A percentile compares a stretch with the other conserved stretches of the same genome.
Conservation (phyloP, 495 filamentous ascomycete genomes). For the Aspergillus cristatus region DNA sequence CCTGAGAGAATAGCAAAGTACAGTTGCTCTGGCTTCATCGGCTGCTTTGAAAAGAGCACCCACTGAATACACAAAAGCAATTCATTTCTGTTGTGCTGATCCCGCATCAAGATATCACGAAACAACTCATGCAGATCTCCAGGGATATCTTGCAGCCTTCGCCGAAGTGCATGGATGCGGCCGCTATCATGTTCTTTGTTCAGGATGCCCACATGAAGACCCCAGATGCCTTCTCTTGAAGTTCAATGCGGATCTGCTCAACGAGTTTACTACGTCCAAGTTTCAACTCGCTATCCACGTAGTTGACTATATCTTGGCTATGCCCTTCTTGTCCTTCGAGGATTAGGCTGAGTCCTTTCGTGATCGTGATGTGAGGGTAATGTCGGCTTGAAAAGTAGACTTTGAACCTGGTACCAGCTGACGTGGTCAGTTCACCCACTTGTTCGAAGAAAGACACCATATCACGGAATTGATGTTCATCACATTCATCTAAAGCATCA, state of each 20-base stretch:
- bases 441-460: constrained; percentile 33
- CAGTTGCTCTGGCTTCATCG: constrained; percentile 21
- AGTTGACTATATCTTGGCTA: constrained; percentile 14
- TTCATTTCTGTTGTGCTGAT: constrained; percentile 15
- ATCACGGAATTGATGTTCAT: constrained; percentile 23
- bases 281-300: constrained; percentile 15
- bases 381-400: constrained; percentile 43
- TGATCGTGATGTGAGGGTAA: constrained; percentile 36
- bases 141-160: constrained; percentile 26
- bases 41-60: constrained; percentile 26
- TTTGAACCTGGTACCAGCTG: constrained; percentile 8
- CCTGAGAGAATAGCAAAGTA: constrained; percentile 23
- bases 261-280: constrained; percentile 6
- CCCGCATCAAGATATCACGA: constrained; percentile 26
- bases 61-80: constrained; percentile 26
- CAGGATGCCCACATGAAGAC: constrained; percentile 45
- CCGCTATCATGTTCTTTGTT: constrained; percentile 27
- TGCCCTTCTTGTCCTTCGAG: constrained; percentile 22
- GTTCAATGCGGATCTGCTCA: constrained; percentile 10
- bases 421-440: constrained; percentile 13
- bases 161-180: constrained; percentile 10
- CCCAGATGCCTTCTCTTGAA: constrained; percentile 32
- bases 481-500: constrained; percentile 36
- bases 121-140: constrained; percentile 27
- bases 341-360: constrained; percentile 19